Evolutionary conservation across 2,329 filamentous ascomycete species (phyloP).

Genomic region (Exophiala oligosperma): DNA sequence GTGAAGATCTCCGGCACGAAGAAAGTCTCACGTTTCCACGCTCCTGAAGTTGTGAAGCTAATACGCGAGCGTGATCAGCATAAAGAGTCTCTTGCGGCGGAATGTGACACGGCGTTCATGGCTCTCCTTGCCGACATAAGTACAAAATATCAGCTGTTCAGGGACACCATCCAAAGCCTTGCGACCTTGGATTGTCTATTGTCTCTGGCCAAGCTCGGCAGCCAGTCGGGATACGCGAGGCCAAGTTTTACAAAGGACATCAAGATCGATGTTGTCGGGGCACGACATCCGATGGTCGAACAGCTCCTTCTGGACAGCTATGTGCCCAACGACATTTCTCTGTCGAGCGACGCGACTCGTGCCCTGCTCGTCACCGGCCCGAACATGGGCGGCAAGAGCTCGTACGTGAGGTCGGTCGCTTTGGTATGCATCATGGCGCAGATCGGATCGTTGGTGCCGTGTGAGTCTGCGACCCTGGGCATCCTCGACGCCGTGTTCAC

Average conservation of each 20-base stretch:
- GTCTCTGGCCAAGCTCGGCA: conserved; percentile 79
- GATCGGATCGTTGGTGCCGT: conserved; percentile 91
- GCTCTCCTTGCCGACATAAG: conserved; percentile 72
- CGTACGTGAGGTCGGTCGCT: conserved; percentile 88
- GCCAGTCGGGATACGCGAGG: conserved; percentile 82
- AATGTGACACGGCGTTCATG: conserved; percentile 81
- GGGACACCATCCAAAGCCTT: conserved; percentile 83
- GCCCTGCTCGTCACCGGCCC: conserved; percentile 91
- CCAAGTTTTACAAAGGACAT: conserved; percentile 67
- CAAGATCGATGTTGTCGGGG: conserved; percentile 68
- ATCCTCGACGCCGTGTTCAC: conserved; percentile 91
- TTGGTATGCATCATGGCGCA: conserved; percentile 93
- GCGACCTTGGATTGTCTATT: conserved; percentile 87
- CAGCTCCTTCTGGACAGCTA: conserved; percentile 82
- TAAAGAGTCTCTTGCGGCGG: conserved; percentile 87
- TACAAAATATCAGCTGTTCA: conserved; percentile 81
- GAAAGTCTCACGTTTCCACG: conserved; percentile 87
- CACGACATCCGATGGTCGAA: conserved; percentile 94
- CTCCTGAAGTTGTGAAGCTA: conserved; percentile 80
- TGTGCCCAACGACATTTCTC: conserved; percentile 81
- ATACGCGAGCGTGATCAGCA: conserved; percentile 89
- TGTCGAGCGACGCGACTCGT: conserved; percentile 65
- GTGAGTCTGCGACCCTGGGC: conserved; percentile 69
- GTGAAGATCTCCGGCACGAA: conserved; percentile 93
- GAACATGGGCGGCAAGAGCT: conserved; percentile 99